A percentile compares a stretch with the other conserved stretches of the same genome.
These are phyloP conservation scores for Fusarium aywerte DNA, from an alignment of 2,329 filamentous ascomycete species.

Conservation along the genomic window DNA sequence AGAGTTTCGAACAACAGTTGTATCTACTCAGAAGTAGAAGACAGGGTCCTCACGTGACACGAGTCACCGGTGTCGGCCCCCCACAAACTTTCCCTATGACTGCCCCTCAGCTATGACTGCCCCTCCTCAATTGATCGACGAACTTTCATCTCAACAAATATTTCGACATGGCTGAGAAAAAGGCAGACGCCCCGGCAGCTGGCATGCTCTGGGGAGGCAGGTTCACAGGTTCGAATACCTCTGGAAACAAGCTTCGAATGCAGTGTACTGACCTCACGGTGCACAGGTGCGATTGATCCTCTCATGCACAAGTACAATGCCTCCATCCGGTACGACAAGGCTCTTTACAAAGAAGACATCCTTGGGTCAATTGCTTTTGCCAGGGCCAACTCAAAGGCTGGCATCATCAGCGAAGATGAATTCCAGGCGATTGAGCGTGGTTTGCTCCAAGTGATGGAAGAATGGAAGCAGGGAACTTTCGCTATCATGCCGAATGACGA, in stretches of 20 bases:
- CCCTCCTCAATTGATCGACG: too few species aligned
- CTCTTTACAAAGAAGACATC: constrained; percentile 84
- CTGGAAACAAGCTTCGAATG: constrained; percentile 36
- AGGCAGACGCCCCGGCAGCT: not conserved
- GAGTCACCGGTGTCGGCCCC: too few species aligned
- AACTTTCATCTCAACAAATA: too few species aligned
- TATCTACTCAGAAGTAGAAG: too few species aligned
- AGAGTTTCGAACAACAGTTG: too few species aligned
- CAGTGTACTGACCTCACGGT: constrained; percentile 46
- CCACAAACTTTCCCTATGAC: too few species aligned
- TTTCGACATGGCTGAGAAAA: not conserved
- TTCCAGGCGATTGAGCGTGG: constrained; percentile 80
- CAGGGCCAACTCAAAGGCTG: constrained; percentile 78
- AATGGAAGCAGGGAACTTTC: constrained; percentile 66
- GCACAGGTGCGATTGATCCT: constrained; percentile 73
- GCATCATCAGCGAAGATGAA: constrained; percentile 78
- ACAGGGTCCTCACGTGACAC: too few species aligned
- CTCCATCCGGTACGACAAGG: constrained; percentile 78
- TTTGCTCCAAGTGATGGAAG: constrained; percentile 66
- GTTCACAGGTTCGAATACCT: not conserved
- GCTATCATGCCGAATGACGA: constrained; percentile 62
- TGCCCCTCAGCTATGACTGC: too few species aligned
- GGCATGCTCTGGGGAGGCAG: constrained; percentile 53
- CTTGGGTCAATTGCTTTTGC: constrained; percentile 84
- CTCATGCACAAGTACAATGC: constrained; percentile 88